Base-by-base conservation (phyloP, 805 yeast species). In the Tetrapisispora iriomotensis region DNA sequence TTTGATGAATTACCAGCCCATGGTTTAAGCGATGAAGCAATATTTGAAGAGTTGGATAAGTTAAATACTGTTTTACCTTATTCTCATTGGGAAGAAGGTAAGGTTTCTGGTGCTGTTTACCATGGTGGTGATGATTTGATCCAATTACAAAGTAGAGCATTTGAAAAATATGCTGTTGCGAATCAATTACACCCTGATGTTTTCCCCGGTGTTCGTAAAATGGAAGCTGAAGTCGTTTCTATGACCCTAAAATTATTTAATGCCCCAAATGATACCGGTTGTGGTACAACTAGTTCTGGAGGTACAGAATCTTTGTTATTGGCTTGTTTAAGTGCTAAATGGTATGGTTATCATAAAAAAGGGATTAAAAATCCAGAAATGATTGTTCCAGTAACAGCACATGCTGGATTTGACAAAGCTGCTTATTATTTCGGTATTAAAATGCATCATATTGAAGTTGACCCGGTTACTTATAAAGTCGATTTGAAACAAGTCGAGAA, bases 171-270 rank as follows among this genome's bases (percentile, higher is more conserved):
- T 59, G 75, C 92, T 6, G 87, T 88, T 19, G 86, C 96, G 2
- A 90, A 92, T 62, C 98, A 92, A 62, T 67, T 90, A 37, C 98
- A 90, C 58, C 98, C 98, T 0, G 97, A 90, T 61, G 92, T 87
- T 3, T 90, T 90, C 56, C 98, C 97, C 0, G 97, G 94, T 6
- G 83, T 90, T 7, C 75, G 98, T 31, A 87, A 90, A 60, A 88
- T 90, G 95, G 98, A 90, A 56, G 68, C 95, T 6, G 97, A 92
- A 54, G 85, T 88, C 9, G 96, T 90, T 3, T 68, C 90, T 1
- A 92, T 92, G 97, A 88, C 82, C 5, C 65, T 92, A 45, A 71
- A 68, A 15, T 54, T 88, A 51, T 90, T 81, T 66, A 72, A 88
- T 59, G 95, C 90, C 0, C 96, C 96, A 1, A 64, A 67, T 35